Conservation (phyloP, 352 stramenopile genomes). For the Blastocystis sp. region DNA sequence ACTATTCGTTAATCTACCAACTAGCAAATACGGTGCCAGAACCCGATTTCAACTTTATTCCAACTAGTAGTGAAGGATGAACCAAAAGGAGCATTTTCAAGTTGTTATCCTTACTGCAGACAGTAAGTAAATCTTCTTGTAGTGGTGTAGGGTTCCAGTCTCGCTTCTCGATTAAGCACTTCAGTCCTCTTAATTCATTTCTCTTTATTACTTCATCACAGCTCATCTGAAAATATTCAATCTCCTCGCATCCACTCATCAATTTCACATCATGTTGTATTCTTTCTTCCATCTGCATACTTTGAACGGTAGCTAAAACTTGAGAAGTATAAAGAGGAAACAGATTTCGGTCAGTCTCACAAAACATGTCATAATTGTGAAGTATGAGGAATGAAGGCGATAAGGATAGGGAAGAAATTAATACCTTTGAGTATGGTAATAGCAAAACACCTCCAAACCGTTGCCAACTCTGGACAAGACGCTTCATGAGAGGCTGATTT, state of each 20-base stretch:
- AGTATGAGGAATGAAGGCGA: background rate
- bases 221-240: background rate
- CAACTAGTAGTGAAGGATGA: background rate
- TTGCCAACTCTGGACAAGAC: background rate
- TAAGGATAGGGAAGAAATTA: too few relatives aligned
- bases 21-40: background rate
- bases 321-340: background rate
- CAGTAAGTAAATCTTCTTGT: background rate
- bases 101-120: background rate
- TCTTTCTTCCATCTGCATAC: background rate
- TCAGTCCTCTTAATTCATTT: background rate
- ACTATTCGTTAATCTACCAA: background rate
- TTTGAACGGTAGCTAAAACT: background rate
- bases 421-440: background rate
- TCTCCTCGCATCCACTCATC: background rate
- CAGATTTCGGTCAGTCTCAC: background rate
- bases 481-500: background rate
- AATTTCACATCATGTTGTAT: background rate
- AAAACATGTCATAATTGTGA: conserved; percentile 46
- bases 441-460: conserved; percentile 14
- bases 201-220: background rate
- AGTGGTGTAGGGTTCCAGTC: background rate
- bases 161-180: background rate
- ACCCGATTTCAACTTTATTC: conserved; percentile 8
- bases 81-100: background rate